Evolutionary conservation across 2,329 filamentous ascomycete species (phyloP).

Genomic region (Paecilomyces dactylethromorphus): DNA sequence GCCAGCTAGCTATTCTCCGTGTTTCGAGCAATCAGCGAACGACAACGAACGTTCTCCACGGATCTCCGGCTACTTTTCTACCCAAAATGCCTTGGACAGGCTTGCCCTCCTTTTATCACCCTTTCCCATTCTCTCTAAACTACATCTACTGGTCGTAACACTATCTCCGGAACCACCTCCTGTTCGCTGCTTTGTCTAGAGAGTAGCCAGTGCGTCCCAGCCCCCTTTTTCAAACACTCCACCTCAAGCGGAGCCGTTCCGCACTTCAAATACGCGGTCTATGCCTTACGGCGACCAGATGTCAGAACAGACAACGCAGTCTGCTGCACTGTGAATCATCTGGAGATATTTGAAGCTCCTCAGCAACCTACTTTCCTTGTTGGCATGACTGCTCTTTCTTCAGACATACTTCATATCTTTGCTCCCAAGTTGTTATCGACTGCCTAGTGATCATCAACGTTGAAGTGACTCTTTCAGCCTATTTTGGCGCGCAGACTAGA

Average conservation of each 20-base stretch:
- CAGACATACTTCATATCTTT: neutral
- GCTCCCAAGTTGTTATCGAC: neutral
- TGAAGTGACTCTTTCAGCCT: neutral
- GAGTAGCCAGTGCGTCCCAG: slow-evolving; percentile 1
- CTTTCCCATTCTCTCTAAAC: slow-evolving; percentile 9
- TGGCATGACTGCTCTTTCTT: neutral
- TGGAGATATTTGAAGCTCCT: neutral
- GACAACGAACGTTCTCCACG: slow-evolving; percentile 15
- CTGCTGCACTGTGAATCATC: neutral
- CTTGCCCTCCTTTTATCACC: neutral
- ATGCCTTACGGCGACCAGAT: neutral
- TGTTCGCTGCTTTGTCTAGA: slow-evolving; percentile 16
- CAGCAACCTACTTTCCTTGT: neutral
- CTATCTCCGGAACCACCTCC: slow-evolving; percentile 8
- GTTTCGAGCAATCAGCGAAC: slow-evolving; percentile 14
- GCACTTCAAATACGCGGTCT: neutral
- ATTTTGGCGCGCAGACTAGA: neutral
- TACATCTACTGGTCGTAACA: slow-evolving; percentile 9
- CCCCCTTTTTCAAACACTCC: neutral
- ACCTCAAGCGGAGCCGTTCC: neutral
- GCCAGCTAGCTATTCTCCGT: neutral
- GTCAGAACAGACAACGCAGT: neutral
- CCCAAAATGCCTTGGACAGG: slow-evolving; percentile 4
- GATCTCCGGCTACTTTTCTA: slow-evolving; percentile 1
- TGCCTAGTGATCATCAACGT: neutral